Base-by-base conservation (phyloP, 345 rosid genomes). In the Euclidium syriacum region DNA sequence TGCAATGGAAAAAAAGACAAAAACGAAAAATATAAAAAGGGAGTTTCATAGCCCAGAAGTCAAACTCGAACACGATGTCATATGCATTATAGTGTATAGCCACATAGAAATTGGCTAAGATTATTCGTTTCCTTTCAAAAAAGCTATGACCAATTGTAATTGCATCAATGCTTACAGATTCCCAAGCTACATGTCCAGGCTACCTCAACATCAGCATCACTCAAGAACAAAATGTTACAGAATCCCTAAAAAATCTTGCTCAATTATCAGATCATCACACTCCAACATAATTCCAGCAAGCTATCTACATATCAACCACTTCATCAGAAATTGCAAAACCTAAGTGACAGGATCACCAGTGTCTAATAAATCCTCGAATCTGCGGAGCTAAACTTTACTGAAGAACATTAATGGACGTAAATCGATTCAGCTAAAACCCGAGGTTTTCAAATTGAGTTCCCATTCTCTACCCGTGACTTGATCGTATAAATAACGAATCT, bases 1-100 rank as follows among this genome's bases (percentile, higher is more conserved):
- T 94, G 68, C 65, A 85, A 61, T 32, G 52, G 52, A 53, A 58
- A 51, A 58, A 66, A 47, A 14, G 44, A 46, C 39, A 8, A 70
- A 60, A 62, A 55, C 32, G 61, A 14, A 34, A 41, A 48, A 2
- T 7, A 68, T 35, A 15, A 6, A 24, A 36, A 10, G 4, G 29
- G 5, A 27, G 18, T 22, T 25, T 36, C 43, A 40, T 14, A 3
- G 29, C 34, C 3, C 19, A 12, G 41, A 25, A 10, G 4, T 48
- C 24, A 58, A 67, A 39, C n/a, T 62, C 41, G 4, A 25, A 17
- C 18, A 61, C 19, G 7, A 44, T 52, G 40, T n/a, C 25, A 22
- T 44, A 51, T 51, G 41, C 17, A 43, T n/a, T 48, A 53, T 44
- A 68, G 44, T 29, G 35, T 25, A 33, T 32, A 8, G 52, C 20